Base-by-base conservation (phyloP, 371 early-diverging fungal species). In the Mortierella sp. region DNA sequence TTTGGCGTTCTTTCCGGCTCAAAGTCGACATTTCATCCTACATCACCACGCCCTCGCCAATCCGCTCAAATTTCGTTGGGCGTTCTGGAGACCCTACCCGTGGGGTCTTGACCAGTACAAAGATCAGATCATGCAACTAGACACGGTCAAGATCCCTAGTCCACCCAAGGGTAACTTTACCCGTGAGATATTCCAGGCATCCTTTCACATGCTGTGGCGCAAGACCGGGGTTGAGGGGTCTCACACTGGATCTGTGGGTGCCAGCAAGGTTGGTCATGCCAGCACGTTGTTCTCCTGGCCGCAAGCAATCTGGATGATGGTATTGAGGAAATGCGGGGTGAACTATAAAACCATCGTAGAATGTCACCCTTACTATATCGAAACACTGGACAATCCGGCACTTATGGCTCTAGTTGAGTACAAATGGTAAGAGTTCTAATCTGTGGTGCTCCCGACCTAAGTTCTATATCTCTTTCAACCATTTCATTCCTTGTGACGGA, bases 391-490 rank as follows among this genome's bases (percentile, higher is more conserved):
- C 8, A 78, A 78, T 28, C 78, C 78, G 1, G 73, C 54, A 1
- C 60, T 78, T 16, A 28, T 24, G 13, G 78, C 78, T 4, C 34
- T 78, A 31, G 60, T 78, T 26, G 78, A 78, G 26, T 78, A 52
- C 65, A 78, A 78, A 63, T 78, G 78, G 73, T 78, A 52, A n/a
- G 42, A 38, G 3, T 38, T 38, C 5, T 5, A 38, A n/a, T n/a
- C n/a, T n/a, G n/a, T n/a, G n/a, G n/a, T n/a, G n/a, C n/a, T n/a
- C n/a, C n/a, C n/a, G n/a, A n/a, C n/a, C n/a, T n/a, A n/a, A n/a
- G n/a, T n/a, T n/a, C n/a, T n/a, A n/a, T n/a, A n/a, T n/a, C n/a
- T n/a, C n/a, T n/a, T n/a, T n/a, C n/a, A n/a, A n/a, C n/a, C n/a
- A n/a, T n/a, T n/a, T n/a, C n/a, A n/a, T n/a, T n/a, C n/a, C n/a